Conservation (phyloP, 2,329 filamentous ascomycete species). For the Fonsecaea monophora region DNA sequence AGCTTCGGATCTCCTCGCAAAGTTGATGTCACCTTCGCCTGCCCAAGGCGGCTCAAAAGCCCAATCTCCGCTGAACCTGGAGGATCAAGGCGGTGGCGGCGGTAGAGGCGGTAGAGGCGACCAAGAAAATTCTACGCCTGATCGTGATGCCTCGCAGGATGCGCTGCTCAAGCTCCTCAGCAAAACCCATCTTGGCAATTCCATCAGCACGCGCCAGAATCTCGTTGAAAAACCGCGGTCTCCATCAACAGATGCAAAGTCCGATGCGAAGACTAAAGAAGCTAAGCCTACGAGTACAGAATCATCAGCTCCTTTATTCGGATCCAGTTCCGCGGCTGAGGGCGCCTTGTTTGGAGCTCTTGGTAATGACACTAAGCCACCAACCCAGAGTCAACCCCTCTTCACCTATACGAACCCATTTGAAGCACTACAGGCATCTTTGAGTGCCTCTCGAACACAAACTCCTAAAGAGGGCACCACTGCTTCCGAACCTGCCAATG, state of each 20-base stretch:
- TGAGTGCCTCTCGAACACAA: slow-evolving; percentile 68
- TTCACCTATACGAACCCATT: slow-evolving; percentile 78
- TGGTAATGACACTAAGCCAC: slow-evolving; percentile 45
- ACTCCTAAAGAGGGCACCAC: slow-evolving; percentile 46
- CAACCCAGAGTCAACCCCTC: slow-evolving; percentile 54
- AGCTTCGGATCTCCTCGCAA: slow-evolving; percentile 64
- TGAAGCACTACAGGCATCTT: slow-evolving; percentile 70
- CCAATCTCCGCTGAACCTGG: slow-evolving; percentile 39
- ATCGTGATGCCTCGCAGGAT: slow-evolving; percentile 73
- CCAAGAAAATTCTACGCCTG: slow-evolving; percentile 36
- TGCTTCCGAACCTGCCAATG: slow-evolving; percentile 46
- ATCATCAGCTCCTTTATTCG: slow-evolving; percentile 17
- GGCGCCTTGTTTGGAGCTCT: slow-evolving; percentile 49
- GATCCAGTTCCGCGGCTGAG: slow-evolving; percentile 30
- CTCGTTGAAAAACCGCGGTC: slow-evolving; percentile 24
- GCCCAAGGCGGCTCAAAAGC: slow-evolving; percentile 44
- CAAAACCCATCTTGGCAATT: slow-evolving; percentile 60
- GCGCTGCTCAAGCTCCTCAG: slow-evolving; percentile 87
- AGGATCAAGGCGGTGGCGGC: slow-evolving; percentile 35
- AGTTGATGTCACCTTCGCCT: slow-evolving; percentile 58
- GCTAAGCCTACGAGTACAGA: not conserved
- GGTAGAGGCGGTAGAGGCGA: slow-evolving; percentile 1
- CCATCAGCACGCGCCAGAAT: slow-evolving; percentile 15
- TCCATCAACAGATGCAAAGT: slow-evolving; percentile 17
- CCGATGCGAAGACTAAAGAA: slow-evolving; percentile 37